Evolutionary conservation across 2,329 filamentous ascomycete genomes (phyloP), one percentile per base, ranked within the genome.

Genomic region (Exophiala calicioides): DNA sequence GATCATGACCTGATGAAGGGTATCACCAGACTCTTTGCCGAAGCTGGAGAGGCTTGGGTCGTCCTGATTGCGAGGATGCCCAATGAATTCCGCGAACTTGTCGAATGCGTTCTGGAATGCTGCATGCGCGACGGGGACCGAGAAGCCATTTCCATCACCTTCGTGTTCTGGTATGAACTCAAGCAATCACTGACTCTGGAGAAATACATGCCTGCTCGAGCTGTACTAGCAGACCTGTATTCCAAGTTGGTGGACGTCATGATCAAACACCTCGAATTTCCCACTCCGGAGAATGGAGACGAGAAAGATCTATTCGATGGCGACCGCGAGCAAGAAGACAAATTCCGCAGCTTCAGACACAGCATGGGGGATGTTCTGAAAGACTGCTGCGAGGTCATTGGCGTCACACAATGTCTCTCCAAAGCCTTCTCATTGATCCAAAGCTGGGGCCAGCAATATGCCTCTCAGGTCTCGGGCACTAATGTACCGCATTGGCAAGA

Each of bases 291-390:
- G 43, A 77, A 76, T 44, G 80, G 82, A 10, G 82, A 86, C 57
- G 84, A 91, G 58, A 75, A 77, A 9, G 93, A 98, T 66, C 74
- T 97, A 0, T 98, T 98, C 62, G 91, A 95, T 52, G 93, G 93
- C 42, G 93, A 98, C 65, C 84, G 91, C 30, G 93, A 97, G 65
- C 85, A 89, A 51, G 93, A 98, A 67, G 93, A 98, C 61, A 95
- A 93, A 66, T 98, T 98, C 71, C 83, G 93, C 36, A 89, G 95
- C 62, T 98, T 97, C 74, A 80, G 93, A 57, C 93, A 98, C 65
- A 84, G 89, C 42, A 97, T 98, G 89, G 93, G 93, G 26, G 94
- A 98, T 64, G 94, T 95, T 0, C 78, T 98, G 38, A 98, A 98
- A 70, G 93, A 98, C 62, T 88, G 88, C 44, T 98, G 93, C 67